phyloP scores from a whole-genome alignment of 768 basidiomycete species.

The Pleurotus giganteus region DNA sequence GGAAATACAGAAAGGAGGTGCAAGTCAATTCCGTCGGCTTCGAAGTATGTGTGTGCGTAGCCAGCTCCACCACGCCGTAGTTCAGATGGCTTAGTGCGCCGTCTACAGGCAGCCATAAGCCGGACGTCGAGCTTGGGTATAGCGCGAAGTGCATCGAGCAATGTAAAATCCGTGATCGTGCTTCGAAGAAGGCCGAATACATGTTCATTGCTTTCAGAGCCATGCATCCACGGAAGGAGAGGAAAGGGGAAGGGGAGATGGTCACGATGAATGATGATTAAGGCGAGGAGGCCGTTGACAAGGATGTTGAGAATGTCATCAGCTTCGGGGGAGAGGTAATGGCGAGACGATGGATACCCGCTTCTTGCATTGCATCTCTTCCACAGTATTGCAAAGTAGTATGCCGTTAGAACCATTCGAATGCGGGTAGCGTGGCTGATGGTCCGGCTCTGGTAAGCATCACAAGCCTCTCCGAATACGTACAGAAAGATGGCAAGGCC shows the following conservation, averaged over 20 bases:
- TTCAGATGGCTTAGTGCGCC: conserved; percentile 17
- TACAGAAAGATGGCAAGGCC: conserved; percentile 27
- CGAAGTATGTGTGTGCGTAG: conserved; percentile 18
- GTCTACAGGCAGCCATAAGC: conserved; percentile 7
- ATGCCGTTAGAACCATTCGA: conserved; percentile 16
- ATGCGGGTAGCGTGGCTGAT: conserved; percentile 18
- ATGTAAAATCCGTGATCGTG: conserved; percentile 15
- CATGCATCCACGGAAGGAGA: conserved; percentile 24
- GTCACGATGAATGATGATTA: background rate
- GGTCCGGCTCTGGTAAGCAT: conserved; percentile 25
- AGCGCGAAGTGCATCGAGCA: conserved; percentile 16
- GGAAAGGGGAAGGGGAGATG: conserved; percentile 1
- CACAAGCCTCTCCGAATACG: conserved; percentile 25
- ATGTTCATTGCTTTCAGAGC: conserved; percentile 22
- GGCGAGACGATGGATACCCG: background rate
- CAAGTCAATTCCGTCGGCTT: conserved; percentile 17
- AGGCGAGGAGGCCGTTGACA: background rate
- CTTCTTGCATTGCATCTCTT: background rate
- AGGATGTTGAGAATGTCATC: background rate
- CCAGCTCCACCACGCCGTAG: conserved; percentile 11
- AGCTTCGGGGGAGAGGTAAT: background rate
- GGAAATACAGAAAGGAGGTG: conserved; percentile 17
- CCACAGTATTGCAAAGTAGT: background rate
- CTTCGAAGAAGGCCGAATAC: conserved; percentile 16
- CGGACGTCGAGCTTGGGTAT: conserved; percentile 18